These are phyloP conservation scores for Naganishia randhawae DNA, from an alignment of 768 basidiomycete genomes.

Conservation along the genomic window DNA sequence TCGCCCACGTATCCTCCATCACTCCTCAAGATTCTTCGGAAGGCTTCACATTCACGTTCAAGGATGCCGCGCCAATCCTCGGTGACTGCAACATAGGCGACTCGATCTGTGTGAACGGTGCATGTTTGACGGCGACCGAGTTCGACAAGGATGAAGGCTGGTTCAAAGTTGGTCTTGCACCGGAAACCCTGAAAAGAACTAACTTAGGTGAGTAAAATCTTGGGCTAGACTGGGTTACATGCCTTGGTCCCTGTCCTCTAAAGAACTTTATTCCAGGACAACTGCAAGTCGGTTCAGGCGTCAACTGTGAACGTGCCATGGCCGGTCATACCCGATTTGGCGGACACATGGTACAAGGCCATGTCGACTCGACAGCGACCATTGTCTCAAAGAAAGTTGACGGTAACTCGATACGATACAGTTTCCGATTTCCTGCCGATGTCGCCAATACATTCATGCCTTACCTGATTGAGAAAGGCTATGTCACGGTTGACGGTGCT, in stretches of 20 bases:
- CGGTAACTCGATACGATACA: constrained; percentile 81
- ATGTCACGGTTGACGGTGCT: constrained; percentile 87
- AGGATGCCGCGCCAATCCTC: constrained; percentile 67
- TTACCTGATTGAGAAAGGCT: constrained; percentile 90
- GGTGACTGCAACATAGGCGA: constrained; percentile 88
- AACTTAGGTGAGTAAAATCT: constrained; percentile 66
- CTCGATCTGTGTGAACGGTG: constrained; percentile 63
- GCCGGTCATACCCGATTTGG: constrained; percentile 84
- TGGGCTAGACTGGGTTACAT: background rate
- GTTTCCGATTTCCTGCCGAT: constrained; percentile 66
- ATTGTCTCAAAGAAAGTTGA: constrained; percentile 65
- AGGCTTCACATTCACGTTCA: constrained; percentile 79
- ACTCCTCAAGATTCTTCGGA: constrained; percentile 51
- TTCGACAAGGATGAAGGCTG: constrained; percentile 65
- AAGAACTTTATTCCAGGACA: background rate
- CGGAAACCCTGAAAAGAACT: constrained; percentile 86
- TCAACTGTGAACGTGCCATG: constrained; percentile 95
- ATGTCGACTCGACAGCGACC: constrained; percentile 84
- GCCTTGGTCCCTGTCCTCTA: background rate
- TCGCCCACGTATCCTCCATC: constrained; percentile 69
- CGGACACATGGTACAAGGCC: constrained; percentile 97
- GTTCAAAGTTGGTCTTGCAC: constrained; percentile 93
- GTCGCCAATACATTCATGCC: constrained; percentile 63
- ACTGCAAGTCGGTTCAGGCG: constrained; percentile 46
- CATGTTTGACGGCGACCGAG: constrained; percentile 84